Base-by-base conservation (phyloP, 2,329 filamentous ascomycete species). In the Cytospora schulzeri region DNA sequence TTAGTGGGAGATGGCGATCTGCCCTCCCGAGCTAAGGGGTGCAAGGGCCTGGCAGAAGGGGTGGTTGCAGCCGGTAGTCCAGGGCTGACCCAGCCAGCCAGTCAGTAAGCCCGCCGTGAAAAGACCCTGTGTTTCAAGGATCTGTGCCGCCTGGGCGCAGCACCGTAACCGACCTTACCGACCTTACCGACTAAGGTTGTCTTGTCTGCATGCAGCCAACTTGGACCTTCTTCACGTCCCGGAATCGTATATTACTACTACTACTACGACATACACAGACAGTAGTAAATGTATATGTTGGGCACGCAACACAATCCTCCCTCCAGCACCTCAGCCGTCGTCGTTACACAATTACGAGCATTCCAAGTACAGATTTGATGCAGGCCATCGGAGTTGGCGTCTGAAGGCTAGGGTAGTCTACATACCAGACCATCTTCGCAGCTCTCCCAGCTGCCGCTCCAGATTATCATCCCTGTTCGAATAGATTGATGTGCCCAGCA, bases 1-100 rank as follows among this genome's bases (percentile, higher is more conserved):
- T 33, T 62, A 62, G 60, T 51, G 28, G 48, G 28, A 35, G 11
- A 56, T 62, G 28, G 60, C 38, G 60, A 56, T 4, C 38, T 33
- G 6, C n/a, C 45, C 45, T 48, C 45, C 45, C 45, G 45, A 48
- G 11, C n/a, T 11, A 22, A 24, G 45, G 33, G 45, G 45, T 48
- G 22, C 50, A 61, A 31, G 58, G 48, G 58, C 29, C 29, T 31
- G 4, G 50, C 33, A 35, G 33, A 35, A 35, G 33, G 33, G 33
- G 33, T 22, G 38, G 59, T 38, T 54, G 59, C 53, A 56, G 52
- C 35, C 52, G 52, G 50, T n/a, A 38, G 60, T 41, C 28, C 45
- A 48, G 53, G 59, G 29, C 51, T 41, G 53, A 35, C 19, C 52
- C 7, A n/a, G 19, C 38, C 38, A 38, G 35, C n/a, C n/a, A n/a